Conservation (phyloP, 257 asterid genomes). For the Ligustrum vulgare region DNA sequence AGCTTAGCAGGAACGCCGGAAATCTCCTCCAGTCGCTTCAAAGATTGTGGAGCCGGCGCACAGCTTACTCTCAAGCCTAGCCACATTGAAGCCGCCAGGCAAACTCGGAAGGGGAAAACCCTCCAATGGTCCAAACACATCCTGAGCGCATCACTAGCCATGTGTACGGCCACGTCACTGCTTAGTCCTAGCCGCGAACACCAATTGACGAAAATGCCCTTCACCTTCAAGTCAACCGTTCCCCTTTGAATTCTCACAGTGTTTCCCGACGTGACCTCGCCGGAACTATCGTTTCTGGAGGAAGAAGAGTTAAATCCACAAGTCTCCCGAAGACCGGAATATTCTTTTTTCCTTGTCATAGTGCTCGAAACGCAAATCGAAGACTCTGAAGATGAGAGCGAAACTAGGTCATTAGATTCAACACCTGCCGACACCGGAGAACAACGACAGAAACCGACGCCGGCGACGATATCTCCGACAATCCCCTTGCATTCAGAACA, state of each 20-base stretch:
- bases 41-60: conserved; percentile 19
- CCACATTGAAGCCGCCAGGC: conserved; percentile 66
- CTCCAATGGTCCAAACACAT: conserved; percentile 36
- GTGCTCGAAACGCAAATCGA: conserved; percentile 49
- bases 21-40: conserved; percentile 47
- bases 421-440: neutral
- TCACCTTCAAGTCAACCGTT: conserved; percentile 21
- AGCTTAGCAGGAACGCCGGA: conserved; percentile 64
- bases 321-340: conserved; percentile 10
- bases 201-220: conserved; percentile 53
- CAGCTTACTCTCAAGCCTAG: conserved; percentile 38
- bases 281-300: neutral
- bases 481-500: conserved; percentile 32
- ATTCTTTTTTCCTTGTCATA: conserved; percentile 25
- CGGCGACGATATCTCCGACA: conserved; percentile 24
- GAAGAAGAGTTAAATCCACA: conserved; percentile 15
- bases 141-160: conserved; percentile 36
- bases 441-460: conserved; percentile 20
- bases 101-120: conserved; percentile 47
- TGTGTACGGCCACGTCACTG: conserved; percentile 22
- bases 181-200: conserved; percentile 38
- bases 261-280: neutral
- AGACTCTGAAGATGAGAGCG: conserved; percentile 23
- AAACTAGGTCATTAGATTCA: conserved; percentile 19
- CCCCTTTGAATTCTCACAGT: conserved; percentile 10